Evolutionary conservation across 2,329 filamentous ascomycete species (phyloP), one percentile per base, ranked within the genome.

Genomic region (Teratosphaeria nubilosa): DNA sequence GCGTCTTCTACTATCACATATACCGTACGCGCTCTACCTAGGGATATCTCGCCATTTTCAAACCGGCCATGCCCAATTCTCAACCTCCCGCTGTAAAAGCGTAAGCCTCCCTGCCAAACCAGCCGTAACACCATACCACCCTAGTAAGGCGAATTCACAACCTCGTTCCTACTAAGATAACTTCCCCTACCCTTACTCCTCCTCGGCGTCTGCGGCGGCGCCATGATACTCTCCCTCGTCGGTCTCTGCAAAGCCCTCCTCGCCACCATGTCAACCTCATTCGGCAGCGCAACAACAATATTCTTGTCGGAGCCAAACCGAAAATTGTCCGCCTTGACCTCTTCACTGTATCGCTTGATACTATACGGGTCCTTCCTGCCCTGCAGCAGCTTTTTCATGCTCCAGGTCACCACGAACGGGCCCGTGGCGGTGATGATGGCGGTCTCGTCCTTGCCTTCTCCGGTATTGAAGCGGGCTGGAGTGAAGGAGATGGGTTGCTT

Each of bases 241-340:
- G 92, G 91, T 69, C 86, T 86, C 79, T 90, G 90, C 69, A 99
- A 82, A 58, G 85, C 86, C 66, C 87, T 83, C 74, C 92, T 91
- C 52, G 86, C 87, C 13, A 99, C 90, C 91, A 97, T 97, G 74
- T 96, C 95, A 65, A 99, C 94, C 73, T 97, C 91, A 70, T 99
- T 96, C 1, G 94, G 91, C 63, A 99, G 78, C 0, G 94, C 94
- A 37, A 99, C 92, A 68, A 99, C 96, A 67, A 99, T 90, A 68
- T 96, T 96, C 82, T 96, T 95, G 74, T 99, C 94, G 5, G 87
- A 91, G 53, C 92, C 92, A 69, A 91, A 99, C 68, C 94, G 91
- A 84, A 99, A 99, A 73, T 99, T 95, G 73, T 99, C 94, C 3
- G 94, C 94, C 80, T 95, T 96, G 70, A 99, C 91, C 63, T 95